Percentiles rank a stretch among this genome's conserved stretches.
phyloP scores from a whole-genome alignment of 306 rosid species.

The Cyamopsis tetragonoloba region DNA sequence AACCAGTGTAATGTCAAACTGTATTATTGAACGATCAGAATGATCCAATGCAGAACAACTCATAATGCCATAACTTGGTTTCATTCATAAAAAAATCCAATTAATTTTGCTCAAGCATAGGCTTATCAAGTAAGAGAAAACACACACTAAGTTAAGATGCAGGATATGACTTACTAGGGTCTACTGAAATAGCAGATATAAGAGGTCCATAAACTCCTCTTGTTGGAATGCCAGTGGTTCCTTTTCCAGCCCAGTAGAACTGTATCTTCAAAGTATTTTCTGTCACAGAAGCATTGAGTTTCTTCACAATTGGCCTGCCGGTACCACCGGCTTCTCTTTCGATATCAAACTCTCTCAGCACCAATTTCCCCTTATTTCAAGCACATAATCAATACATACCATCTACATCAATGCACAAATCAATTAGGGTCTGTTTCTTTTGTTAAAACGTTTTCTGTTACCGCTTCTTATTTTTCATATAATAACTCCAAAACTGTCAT shows the following conservation, averaged over 20 bases:
- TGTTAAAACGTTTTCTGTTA: no score
- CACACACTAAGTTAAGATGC: not conserved
- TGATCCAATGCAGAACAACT: not conserved
- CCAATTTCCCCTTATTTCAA: constrained; percentile 59
- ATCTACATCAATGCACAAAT: constrained; percentile 22
- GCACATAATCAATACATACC: constrained; percentile 23
- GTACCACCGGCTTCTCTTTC: constrained; percentile 75
- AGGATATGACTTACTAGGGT: constrained; percentile 70
- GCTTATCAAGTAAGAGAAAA: not conserved
- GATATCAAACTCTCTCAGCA: constrained; percentile 75
- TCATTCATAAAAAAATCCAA: not conserved
- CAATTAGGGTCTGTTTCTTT: not conserved
- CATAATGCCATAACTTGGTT: not conserved
- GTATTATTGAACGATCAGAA: not conserved
- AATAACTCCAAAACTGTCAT: no score
- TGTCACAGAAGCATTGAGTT: constrained; percentile 47
- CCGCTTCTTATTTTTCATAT: no score
- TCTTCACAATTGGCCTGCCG: constrained; percentile 56
- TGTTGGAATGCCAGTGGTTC: constrained; percentile 94
- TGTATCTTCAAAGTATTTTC: constrained; percentile 70
- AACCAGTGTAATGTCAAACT: not conserved
- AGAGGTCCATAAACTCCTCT: constrained; percentile 94
- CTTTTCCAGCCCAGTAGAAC: constrained; percentile 93
- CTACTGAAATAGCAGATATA: constrained; percentile 80
- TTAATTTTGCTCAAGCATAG: not conserved